phyloP scores from a whole-genome alignment of 2,329 filamentous ascomycete species.

The Aspergillus sp. region DNA sequence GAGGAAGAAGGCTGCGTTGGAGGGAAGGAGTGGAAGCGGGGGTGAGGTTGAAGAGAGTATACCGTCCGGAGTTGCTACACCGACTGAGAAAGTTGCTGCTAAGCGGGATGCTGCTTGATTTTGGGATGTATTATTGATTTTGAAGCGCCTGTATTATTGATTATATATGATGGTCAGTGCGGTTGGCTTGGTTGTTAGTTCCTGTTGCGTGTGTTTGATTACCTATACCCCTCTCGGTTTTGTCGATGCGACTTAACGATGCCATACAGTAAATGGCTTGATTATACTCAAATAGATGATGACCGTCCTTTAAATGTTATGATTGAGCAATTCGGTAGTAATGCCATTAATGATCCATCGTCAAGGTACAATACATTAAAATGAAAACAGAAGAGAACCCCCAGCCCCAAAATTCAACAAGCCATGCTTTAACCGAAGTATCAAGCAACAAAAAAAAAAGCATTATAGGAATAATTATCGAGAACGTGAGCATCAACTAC shows the following conservation, averaged over 20 bases:
- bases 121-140: not conserved
- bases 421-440: not conserved
- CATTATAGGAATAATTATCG: not conserved
- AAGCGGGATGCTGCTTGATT: conserved; percentile 1
- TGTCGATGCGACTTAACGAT: not conserved
- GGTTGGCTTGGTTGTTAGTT: not conserved
- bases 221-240: not conserved
- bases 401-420: not conserved
- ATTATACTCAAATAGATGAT: not conserved
- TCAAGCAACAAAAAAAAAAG: not conserved
- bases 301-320: not conserved
- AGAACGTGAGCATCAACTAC: not conserved
- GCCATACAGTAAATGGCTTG: not conserved
- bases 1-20: conserved; percentile 29
- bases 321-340: not conserved
- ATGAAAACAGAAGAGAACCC: not conserved
- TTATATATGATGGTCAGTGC: too few relatives aligned
- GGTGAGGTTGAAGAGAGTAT: conserved; percentile 36
- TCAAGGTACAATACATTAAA: not conserved
- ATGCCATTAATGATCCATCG: not conserved
- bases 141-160: too few relatives aligned
- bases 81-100: conserved; percentile 46
- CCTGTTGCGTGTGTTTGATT: not conserved
- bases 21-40: conserved; percentile 28
- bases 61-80: conserved; percentile 47